A percentile compares a stretch with the other conserved stretches of the same genome.
Evolutionary conservation across 2,329 filamentous ascomycete genomes (phyloP).

Genomic region (Apiospora koreana): DNA sequence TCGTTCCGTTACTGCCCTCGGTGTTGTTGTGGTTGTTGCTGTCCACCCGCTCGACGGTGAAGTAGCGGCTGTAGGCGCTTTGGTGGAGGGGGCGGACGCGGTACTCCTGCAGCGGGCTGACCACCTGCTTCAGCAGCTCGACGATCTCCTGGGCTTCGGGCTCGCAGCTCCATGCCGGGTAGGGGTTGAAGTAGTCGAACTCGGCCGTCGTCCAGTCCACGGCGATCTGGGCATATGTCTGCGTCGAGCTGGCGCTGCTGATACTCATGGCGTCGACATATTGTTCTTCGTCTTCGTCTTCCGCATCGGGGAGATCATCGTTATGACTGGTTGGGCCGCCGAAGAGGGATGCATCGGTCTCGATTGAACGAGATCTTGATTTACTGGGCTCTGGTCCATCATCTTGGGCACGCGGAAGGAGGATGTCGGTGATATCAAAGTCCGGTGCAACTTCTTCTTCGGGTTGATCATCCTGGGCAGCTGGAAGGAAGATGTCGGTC

Average conservation of each 20-base stretch:
- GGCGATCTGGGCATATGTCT: neutral
- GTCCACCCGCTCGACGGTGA: constrained; percentile 23
- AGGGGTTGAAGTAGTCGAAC: neutral
- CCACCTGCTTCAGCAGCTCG: constrained; percentile 20
- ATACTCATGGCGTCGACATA: neutral
- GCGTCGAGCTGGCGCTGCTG: neutral
- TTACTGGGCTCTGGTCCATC: too few relatives aligned
- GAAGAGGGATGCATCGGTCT: too few relatives aligned
- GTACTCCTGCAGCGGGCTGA: constrained; percentile 20
- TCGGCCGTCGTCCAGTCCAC: neutral
- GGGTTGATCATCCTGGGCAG: neutral
- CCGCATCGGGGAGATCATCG: neutral
- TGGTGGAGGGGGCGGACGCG: constrained; percentile 21
- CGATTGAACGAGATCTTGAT: too few relatives aligned
- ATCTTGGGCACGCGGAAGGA: too few relatives aligned
- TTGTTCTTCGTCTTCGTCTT: too few relatives aligned
- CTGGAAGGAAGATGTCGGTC: neutral
- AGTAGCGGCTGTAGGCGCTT: constrained; percentile 27
- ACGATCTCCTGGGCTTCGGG: constrained; percentile 25
- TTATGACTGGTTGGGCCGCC: too few relatives aligned
- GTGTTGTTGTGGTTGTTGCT: neutral
- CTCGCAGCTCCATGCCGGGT: constrained; percentile 20
- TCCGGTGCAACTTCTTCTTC: neutral
- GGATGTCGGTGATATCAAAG: too few relatives aligned
- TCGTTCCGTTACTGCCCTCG: too few relatives aligned